Evolutionary conservation across 164 flowering plant species (phyloP), one percentile per base, ranked within the genome.

Genomic region (Pachysandra terminalis): DNA sequence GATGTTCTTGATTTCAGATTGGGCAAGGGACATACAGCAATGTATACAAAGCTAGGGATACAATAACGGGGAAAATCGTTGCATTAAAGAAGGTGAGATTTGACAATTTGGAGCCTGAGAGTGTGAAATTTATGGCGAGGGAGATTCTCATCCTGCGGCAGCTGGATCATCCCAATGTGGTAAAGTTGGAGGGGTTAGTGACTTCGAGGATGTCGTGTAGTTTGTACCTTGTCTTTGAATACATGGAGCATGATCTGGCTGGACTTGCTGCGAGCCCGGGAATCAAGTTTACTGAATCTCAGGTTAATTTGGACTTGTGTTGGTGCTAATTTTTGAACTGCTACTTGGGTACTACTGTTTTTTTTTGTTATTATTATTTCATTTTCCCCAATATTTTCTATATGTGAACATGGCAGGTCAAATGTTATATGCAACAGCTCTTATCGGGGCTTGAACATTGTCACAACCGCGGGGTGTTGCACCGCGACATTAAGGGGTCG

Each of bases 241-340:
- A 91, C 59, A 91, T 91, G 97, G 97, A 80, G 73, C 97, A 91
- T 79, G 97, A 92, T 85, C 79, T 92, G 80, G 96, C 97, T 66
- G 97, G 97, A 64, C 89, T 92, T 60, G 96, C 94, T 68, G 89
- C 97, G 0, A 87, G 86, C 74, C 96, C 94, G 0, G 78, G 48
- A 17, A 78, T 85, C 73, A 88, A 82, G 76, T 88, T 88, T 68
- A 85, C 88, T 7, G 84, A 84, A 51, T 55, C 93, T 61, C 90
- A 88, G 86, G 93, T 88, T 69, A 27, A 62, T 56, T 71, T 64
- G 35, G 15, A 59, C 13, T 19, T 41, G 22, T 14, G 9, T 59
- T 24, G 37, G 23, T 40, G 12, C 48, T 72, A 53, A 35, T 58
- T 28, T 28, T 70, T 56, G 32, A 41, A 52, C 9, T 19, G 19